Conservation (phyloP, 2,329 filamentous ascomycete genomes). For the Penicillium verrucosum region DNA sequence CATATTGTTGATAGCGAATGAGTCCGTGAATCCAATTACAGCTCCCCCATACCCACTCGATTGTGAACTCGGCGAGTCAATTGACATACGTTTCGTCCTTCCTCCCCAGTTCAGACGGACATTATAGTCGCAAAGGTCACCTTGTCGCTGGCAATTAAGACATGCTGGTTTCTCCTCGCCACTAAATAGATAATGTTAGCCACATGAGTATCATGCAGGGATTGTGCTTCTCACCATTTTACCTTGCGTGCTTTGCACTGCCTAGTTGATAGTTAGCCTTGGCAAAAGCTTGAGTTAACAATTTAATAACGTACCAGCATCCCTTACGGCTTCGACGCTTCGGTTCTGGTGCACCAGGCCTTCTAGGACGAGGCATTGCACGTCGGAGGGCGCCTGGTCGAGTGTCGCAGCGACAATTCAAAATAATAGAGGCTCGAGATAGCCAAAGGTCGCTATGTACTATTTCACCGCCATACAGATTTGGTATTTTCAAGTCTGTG, state of each 20-base stretch:
- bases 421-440: slow-evolving; percentile 15
- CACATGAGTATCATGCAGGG: neutral
- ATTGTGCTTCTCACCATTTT: slow-evolving; percentile 58
- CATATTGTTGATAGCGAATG: slow-evolving; percentile 8
- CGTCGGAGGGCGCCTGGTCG: slow-evolving; percentile 19
- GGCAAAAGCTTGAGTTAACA: neutral
- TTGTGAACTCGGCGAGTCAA: slow-evolving; percentile 33
- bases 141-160: slow-evolving; percentile 67
- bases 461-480: slow-evolving; percentile 27
- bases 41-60: slow-evolving; percentile 25
- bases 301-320: slow-evolving; percentile 55
- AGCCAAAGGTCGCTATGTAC: slow-evolving; percentile 20
- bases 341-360: slow-evolving; percentile 60
- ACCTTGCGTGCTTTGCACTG: slow-evolving; percentile 76
- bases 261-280: slow-evolving; percentile 45
- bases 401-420: slow-evolving; percentile 14
- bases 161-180: slow-evolving; percentile 74
- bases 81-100: slow-evolving; percentile 57
- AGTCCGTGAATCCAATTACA: slow-evolving; percentile 16
- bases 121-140: slow-evolving; percentile 74
- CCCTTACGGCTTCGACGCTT: slow-evolving; percentile 67
- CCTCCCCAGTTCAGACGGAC: slow-evolving; percentile 80
- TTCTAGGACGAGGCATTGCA: slow-evolving; percentile 63
- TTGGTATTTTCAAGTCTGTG: neutral
- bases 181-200: slow-evolving; percentile 36